These are phyloP conservation scores for Vitis hybrid DNA, from an alignment of 177 flowering plant genomes.

Conservation along the genomic window DNA sequence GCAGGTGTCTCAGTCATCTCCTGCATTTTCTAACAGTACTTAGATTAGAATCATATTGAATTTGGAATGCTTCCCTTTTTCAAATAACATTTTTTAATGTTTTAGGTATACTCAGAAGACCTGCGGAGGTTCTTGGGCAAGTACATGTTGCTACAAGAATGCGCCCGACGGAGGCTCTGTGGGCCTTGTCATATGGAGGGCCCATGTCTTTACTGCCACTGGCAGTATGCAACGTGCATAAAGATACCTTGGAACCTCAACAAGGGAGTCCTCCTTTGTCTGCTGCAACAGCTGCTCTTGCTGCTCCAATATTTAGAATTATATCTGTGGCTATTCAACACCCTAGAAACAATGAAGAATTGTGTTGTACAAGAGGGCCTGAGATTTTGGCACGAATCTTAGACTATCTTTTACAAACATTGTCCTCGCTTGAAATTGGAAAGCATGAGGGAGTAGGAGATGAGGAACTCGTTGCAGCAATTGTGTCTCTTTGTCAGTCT, in stretches of 20 bases:
- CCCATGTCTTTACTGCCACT: constrained; percentile 91
- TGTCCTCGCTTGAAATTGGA: constrained; percentile 66
- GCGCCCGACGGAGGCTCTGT: constrained; percentile 82
- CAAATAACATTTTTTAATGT: constrained; percentile 11
- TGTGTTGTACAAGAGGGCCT: constrained; percentile 80
- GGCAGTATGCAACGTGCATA: constrained; percentile 64
- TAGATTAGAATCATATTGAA: neutral
- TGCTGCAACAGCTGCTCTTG: constrained; percentile 67
- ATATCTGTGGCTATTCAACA: constrained; percentile 79
- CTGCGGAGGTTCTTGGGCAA: constrained; percentile 99
- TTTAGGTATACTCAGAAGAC: constrained; percentile 78
- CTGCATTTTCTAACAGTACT: neutral
- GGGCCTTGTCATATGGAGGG: constrained; percentile 97
- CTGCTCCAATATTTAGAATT: constrained; percentile 86
- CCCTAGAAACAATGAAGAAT: constrained; percentile 89
- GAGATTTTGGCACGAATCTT: constrained; percentile 83
- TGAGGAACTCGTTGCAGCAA: constrained; percentile 94
- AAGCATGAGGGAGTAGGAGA: constrained; percentile 68
- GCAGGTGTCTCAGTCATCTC: constrained; percentile 55
- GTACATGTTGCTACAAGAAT: constrained; percentile 87
- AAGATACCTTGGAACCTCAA: constrained; percentile 72
- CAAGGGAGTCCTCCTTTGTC: constrained; percentile 53
- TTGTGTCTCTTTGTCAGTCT: constrained; percentile 90
- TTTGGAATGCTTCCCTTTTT: neutral
- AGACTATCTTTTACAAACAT: constrained; percentile 65